Evolutionary conservation across 164 flowering plant genomes (phyloP), one percentile per base, ranked within the genome.

Genomic region (Euptelea pleiosperma): DNA sequence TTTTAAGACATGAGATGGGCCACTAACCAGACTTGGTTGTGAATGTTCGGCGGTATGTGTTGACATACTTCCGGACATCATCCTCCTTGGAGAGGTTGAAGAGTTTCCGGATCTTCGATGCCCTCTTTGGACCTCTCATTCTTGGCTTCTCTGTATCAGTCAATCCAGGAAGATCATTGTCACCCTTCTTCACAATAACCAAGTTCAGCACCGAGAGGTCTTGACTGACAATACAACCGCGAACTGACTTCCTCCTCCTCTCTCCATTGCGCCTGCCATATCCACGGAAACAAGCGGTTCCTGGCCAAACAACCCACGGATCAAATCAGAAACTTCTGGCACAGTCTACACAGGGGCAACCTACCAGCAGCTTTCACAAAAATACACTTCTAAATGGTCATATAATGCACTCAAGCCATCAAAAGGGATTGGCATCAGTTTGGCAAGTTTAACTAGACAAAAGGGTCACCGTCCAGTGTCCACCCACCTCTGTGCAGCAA

Each of bases 41-140:
- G 66, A 77, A 74, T 14, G 73, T 35, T 50, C 76, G 61, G n/a
- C 78, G 78, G 65, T 77, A 77, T 16, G 81, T 77, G 67, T 77
- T 77, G 10, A 77, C 81, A 52, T 77, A 77, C 69, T 77, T 71
- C 8, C 74, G 52, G 4, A 77, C 82, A 67, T 77, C 79, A 62
- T 77, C 81, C n/a, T 75, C 77, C 69, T 77, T 77, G 8, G 80
- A 76, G 40, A 79, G 76, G 55, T 72, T 74, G 69, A 75, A 79
- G 18, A 74, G 75, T 29, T 74, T 72, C 24, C 82, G 68, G 58
- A 77, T 77, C 65, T 77, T 75, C 0, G 78, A 71, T 21, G 78
- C 83, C 62, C 83, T 74, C 70, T 79, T 79, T 2, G 83, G 83
- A 40, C 79, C 83, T 30, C 83, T 74, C 83, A 79, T 79, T 50